Percentiles rank a stretch among this genome's conserved stretches.
phyloP scores from a whole-genome alignment of 371 early-diverging fungal genomes.

The Apophysomyces variabilis region DNA sequence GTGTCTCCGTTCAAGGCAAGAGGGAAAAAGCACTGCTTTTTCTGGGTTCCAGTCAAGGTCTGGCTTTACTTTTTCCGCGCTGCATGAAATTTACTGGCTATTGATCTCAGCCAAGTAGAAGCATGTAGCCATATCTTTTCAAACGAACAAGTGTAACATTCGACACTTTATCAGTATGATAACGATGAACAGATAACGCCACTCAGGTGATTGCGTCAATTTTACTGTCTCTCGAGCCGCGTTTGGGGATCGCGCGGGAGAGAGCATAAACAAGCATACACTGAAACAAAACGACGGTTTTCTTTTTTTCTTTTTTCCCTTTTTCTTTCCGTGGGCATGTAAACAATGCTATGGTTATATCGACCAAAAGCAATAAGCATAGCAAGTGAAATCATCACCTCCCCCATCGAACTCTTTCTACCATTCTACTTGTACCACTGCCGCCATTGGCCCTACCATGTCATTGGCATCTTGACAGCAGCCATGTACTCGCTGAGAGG shows the following conservation, averaged over 20 bases:
- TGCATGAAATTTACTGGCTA: too few relatives aligned
- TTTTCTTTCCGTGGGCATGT: not conserved
- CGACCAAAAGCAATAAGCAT: conserved; percentile 1
- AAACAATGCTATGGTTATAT: not conserved
- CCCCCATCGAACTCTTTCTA: conserved; percentile 10
- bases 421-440: conserved; percentile 18
- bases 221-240: not conserved
- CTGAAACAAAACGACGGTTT: not conserved
- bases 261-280: not conserved
- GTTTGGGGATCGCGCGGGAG: not conserved
- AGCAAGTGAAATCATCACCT: not conserved
- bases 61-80: too few relatives aligned
- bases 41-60: too few relatives aligned
- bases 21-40: too few relatives aligned
- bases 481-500: conserved; percentile 15
- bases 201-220: too few relatives aligned
- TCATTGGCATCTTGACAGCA: conserved; percentile 22
- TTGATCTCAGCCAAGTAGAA: too few relatives aligned
- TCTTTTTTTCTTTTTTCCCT: not conserved
- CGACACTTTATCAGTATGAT: too few relatives aligned
- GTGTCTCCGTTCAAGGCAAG: too few relatives aligned
- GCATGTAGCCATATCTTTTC: not conserved
- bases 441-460: conserved; percentile 13
- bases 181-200: too few relatives aligned
- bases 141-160: not conserved